Conservation (phyloP, 1,139 yeast genomes). For the Saccharomyces hybrid region DNA sequence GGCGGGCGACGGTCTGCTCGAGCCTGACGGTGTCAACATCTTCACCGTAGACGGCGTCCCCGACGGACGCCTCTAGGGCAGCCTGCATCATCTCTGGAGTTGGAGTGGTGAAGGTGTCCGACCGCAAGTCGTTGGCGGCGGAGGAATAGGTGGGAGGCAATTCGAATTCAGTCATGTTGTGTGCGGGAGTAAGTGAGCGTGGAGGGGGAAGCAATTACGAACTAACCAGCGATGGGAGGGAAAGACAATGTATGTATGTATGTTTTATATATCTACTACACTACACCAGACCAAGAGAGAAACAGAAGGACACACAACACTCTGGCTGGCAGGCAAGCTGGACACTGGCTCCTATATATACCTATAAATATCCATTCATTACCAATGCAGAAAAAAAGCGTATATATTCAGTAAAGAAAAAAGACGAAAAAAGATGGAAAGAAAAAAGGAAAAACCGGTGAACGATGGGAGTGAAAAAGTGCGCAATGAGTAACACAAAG, state of each 20-base stretch:
- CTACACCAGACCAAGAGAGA: background rate
- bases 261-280: background rate
- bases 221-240: background rate
- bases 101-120: slow-evolving; percentile 93
- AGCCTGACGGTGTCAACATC: slow-evolving; percentile 61
- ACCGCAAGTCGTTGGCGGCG: slow-evolving; percentile 56
- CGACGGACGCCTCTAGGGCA: slow-evolving; percentile 53
- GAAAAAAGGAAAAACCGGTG: background rate
- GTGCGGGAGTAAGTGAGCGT: background rate
- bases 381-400: background rate
- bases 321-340: background rate
- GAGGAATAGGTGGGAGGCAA: slow-evolving; percentile 30
- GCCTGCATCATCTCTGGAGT: slow-evolving; percentile 67
- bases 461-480: background rate
- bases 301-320: background rate
- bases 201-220: background rate
- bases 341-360: background rate
- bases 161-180: slow-evolving; percentile 15
- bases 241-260: background rate
- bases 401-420: slow-evolving; percentile 1
- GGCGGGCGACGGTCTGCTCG: slow-evolving; percentile 55
- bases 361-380: background rate
- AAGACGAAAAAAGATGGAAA: background rate
- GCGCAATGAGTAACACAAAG: slow-evolving; percentile 1
- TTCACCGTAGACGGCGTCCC: slow-evolving; percentile 86